Evolutionary conservation across 2,329 filamentous ascomycete genomes (phyloP).

Genomic region (Colletotrichum lindemuthianum): DNA sequence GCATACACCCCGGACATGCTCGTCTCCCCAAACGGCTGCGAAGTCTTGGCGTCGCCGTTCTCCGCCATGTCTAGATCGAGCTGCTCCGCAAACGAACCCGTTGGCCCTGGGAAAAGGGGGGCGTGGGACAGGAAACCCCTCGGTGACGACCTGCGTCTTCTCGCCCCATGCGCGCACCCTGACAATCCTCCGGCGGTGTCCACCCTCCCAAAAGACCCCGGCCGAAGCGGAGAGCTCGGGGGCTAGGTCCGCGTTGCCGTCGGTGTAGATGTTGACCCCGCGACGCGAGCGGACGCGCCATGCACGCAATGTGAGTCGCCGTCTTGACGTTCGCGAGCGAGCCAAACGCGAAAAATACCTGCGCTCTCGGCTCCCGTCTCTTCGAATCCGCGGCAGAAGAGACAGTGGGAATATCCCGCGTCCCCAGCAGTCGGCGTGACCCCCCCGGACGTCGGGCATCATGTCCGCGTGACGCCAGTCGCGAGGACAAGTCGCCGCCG

Average conservation of each 20-base stretch:
- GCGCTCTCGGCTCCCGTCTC: slow-evolving; percentile 58
- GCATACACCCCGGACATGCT: slow-evolving; percentile 63
- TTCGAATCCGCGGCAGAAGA: slow-evolving; percentile 70
- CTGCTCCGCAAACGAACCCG: slow-evolving; percentile 53
- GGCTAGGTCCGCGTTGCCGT: slow-evolving; percentile 51
- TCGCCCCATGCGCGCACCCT: slow-evolving; percentile 43
- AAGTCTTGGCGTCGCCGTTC: slow-evolving; percentile 54
- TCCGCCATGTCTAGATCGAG: slow-evolving; percentile 54
- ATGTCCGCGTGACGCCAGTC: slow-evolving; percentile 61
- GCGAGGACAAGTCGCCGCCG: slow-evolving; percentile 65
- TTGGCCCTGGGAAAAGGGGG: slow-evolving; percentile 50
- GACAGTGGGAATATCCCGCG: slow-evolving; percentile 66
- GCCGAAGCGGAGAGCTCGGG: slow-evolving; percentile 42
- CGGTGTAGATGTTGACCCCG: slow-evolving; percentile 61
- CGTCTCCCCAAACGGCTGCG: slow-evolving; percentile 58
- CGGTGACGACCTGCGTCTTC: slow-evolving; percentile 43
- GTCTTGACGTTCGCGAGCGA: slow-evolving; percentile 43
- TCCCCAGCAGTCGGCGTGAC: slow-evolving; percentile 66
- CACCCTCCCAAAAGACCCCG: slow-evolving; percentile 47
- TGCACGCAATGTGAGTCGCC: slow-evolving; percentile 52
- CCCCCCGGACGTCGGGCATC: slow-evolving; percentile 60
- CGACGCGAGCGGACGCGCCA: slow-evolving; percentile 55
- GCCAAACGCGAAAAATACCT: slow-evolving; percentile 57
- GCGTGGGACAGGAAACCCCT: slow-evolving; percentile 54
- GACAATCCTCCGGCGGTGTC: slow-evolving; percentile 50